Evolutionary conservation across 805 yeast species (phyloP).

Genomic region (Wickerhamiella slavikovae): DNA sequence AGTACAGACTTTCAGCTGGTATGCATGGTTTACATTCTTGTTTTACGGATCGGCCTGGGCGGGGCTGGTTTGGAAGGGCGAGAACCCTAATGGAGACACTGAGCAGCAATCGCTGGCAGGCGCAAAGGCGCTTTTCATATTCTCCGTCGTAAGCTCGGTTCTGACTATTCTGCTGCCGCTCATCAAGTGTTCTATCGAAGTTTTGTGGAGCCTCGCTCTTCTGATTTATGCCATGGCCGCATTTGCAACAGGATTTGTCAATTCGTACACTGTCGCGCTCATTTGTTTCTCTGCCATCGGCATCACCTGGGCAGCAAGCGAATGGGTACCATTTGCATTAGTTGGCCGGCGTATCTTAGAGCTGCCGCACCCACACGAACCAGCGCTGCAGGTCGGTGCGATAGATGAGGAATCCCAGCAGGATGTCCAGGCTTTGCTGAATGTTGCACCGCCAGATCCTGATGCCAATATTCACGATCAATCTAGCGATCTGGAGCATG

Average conservation of each 20-base stretch:
- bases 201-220: slow-evolving; percentile 32
- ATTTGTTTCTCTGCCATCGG: slow-evolving; percentile 32
- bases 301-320: slow-evolving; percentile 42
- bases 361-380: slow-evolving; percentile 7
- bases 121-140: slow-evolving; percentile 19
- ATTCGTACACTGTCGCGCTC: slow-evolving; percentile 24
- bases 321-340: slow-evolving; percentile 47
- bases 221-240: slow-evolving; percentile 28
- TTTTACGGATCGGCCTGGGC: slow-evolving; percentile 48
- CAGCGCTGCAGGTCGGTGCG: no score
- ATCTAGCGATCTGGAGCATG: slow-evolving; percentile 2
- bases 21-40: slow-evolving; percentile 45
- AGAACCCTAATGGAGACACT: slow-evolving; percentile 17
- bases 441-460: background rate
- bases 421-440: background rate
- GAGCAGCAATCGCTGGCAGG: slow-evolving; percentile 18
- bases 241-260: slow-evolving; percentile 26
- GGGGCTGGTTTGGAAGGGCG: slow-evolving; percentile 32
- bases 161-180: slow-evolving; percentile 7
- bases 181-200: slow-evolving; percentile 6
- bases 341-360: slow-evolving; percentile 27
- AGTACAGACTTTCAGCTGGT: slow-evolving; percentile 47
- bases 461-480: background rate
- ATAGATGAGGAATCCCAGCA: background rate
- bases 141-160: slow-evolving; percentile 13